Percentiles rank a stretch among this genome's conserved stretches.
phyloP scores from a whole-genome alignment of 2,329 filamentous ascomycete genomes.

The Magnaporthiopsis rhizophila region DNA sequence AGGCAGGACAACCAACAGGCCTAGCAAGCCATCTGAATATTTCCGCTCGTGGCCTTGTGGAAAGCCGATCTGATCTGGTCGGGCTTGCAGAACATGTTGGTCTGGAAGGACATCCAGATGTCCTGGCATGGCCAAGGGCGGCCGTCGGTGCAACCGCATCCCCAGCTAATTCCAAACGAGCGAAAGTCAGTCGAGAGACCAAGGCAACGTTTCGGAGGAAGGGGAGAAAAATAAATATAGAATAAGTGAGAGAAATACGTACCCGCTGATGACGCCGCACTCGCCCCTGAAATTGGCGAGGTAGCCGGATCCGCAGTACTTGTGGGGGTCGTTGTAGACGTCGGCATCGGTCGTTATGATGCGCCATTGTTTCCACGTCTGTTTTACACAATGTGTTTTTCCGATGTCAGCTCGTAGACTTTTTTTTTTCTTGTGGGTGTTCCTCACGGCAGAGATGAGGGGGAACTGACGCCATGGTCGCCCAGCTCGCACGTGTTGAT shows the following conservation, averaged over 20 bases:
- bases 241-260: not conserved
- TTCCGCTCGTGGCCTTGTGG: not conserved
- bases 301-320: not conserved
- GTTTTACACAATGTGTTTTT: no score
- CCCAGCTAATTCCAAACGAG: not conserved
- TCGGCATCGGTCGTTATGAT: not conserved
- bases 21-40: not conserved
- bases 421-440: no score
- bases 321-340: not conserved
- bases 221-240: no score
- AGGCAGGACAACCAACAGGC: no score
- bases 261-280: not conserved
- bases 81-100: not conserved
- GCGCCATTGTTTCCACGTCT: not conserved
- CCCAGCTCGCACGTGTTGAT: not conserved
- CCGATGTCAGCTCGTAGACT: no score
- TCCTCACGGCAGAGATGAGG: no score
- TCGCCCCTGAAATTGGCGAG: not conserved
- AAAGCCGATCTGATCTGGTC: not conserved
- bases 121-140: not conserved
- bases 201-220: not conserved
- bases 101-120: not conserved
- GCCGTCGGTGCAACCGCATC: not conserved
- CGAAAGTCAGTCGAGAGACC: not conserved
- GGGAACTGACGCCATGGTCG: not conserved